Evolutionary conservation across 768 basidiomycete genomes (phyloP).

Genomic region (Holtermanniella nyarrowii): DNA sequence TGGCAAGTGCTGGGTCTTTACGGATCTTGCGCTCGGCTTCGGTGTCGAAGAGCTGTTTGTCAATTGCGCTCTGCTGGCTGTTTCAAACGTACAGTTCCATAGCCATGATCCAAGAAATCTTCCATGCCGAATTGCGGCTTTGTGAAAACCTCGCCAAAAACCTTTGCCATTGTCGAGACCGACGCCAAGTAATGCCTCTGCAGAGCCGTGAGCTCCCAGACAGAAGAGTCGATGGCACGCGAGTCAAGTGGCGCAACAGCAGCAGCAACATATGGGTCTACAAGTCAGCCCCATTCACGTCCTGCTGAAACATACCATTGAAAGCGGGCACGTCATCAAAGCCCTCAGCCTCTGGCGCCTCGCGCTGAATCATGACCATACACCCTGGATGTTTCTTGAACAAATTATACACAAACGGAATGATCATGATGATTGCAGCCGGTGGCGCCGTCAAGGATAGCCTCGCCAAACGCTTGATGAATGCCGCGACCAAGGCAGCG

Average conservation of each 20-base stretch:
- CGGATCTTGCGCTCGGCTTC: constrained; percentile 70
- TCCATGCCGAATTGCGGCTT: constrained; percentile 83
- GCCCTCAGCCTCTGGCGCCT: constrained; percentile 21
- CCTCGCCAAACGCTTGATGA: constrained; percentile 79
- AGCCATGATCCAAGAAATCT: constrained; percentile 81
- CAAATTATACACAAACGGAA: constrained; percentile 90
- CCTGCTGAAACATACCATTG: not conserved
- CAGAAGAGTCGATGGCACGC: constrained; percentile 69
- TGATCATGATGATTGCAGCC: constrained; percentile 75
- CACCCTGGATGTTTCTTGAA: constrained; percentile 82
- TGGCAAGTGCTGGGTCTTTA: constrained; percentile 55
- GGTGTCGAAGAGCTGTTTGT: constrained; percentile 71
- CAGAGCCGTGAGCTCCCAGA: constrained; percentile 85
- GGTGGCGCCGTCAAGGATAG: constrained; percentile 78
- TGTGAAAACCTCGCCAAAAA: constrained; percentile 84
- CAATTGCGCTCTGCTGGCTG: not conserved
- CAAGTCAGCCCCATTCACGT: constrained; percentile 9
- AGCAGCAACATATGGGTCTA: constrained; percentile 57
- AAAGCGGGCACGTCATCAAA: constrained; percentile 5
- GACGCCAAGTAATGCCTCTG: constrained; percentile 71
- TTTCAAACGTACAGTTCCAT: constrained; percentile 39
- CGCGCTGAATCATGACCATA: constrained; percentile 85
- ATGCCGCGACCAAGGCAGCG: constrained; percentile 81
- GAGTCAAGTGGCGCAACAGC: constrained; percentile 68
- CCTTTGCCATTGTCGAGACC: constrained; percentile 75